Conservation (phyloP, 371 early-diverging fungal genomes). For the Rhizoclosmatium hyalinum region DNA sequence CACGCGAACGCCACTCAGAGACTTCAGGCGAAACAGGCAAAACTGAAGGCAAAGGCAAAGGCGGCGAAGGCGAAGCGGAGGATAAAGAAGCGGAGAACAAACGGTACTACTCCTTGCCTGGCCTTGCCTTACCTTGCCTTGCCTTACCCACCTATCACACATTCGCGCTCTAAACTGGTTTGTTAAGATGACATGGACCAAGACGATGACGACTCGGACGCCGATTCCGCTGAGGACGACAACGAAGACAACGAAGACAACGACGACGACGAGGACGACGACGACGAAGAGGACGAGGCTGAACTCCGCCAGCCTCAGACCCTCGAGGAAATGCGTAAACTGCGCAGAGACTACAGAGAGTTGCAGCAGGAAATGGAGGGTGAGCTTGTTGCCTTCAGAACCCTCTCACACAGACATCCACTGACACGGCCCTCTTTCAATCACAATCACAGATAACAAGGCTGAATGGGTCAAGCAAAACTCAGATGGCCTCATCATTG, state of each 20-base stretch:
- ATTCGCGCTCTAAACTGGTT: neutral
- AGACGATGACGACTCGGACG: constrained; percentile 6
- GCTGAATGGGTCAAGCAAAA: constrained; percentile 18
- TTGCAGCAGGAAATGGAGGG: constrained; percentile 29
- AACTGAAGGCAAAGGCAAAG: neutral
- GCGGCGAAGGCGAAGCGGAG: neutral
- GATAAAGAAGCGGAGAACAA: neutral
- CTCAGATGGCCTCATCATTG: constrained; percentile 18
- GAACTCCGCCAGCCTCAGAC: constrained; percentile 7
- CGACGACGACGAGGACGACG: constrained; percentile 1
- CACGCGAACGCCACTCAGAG: constrained; percentile 10
- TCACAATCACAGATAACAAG: constrained; percentile 20
- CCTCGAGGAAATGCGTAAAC: constrained; percentile 22
- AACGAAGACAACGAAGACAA: neutral
- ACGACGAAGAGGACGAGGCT: neutral
- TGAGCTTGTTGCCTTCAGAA: neutral
- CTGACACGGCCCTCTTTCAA: neutral
- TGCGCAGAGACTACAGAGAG: constrained; percentile 28
- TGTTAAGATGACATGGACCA: neutral
- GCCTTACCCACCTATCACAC: too few relatives aligned
- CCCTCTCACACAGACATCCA: neutral
- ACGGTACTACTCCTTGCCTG: neutral
- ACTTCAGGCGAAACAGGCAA: neutral
- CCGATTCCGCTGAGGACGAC: neutral
- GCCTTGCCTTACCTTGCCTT: too few relatives aligned